phyloP scores from a whole-genome alignment of 176 grass and related monocot genomes.

The Triticum turgidum region DNA sequence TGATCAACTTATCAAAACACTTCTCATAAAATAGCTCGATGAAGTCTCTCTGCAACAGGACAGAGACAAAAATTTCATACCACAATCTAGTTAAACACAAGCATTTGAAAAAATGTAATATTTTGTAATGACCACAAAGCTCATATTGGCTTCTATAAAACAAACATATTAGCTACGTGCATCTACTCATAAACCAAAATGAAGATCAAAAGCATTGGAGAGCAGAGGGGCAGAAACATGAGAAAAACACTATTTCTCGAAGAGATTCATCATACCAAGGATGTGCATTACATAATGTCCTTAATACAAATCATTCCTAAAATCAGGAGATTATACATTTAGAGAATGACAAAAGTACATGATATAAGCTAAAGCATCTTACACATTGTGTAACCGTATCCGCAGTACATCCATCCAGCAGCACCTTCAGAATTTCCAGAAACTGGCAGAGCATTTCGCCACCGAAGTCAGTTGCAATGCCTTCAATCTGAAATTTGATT shows the following conservation, averaged over 20 bases:
- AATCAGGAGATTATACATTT: slow-evolving; percentile 1
- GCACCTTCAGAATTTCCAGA: slow-evolving; percentile 60
- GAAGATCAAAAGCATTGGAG: slow-evolving; percentile 9
- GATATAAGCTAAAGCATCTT: slow-evolving; percentile 19
- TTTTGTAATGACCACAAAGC: slow-evolving; percentile 21
- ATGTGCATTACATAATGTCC: neutral
- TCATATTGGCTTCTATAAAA: slow-evolving; percentile 6
- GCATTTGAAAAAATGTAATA: slow-evolving; percentile 12
- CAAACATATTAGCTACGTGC: neutral
- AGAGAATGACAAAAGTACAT: slow-evolving; percentile 4
- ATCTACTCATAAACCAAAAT: slow-evolving; percentile 11
- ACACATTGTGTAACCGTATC: slow-evolving; percentile 28
- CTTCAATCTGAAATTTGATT: slow-evolving; percentile 66
- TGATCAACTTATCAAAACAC: slow-evolving; percentile 66
- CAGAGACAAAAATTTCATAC: slow-evolving; percentile 19
- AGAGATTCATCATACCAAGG: neutral
- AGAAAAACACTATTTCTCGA: slow-evolving; percentile 11
- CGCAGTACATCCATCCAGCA: slow-evolving; percentile 46
- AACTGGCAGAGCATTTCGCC: slow-evolving; percentile 69
- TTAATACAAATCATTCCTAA: slow-evolving; percentile 4
- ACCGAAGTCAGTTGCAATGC: slow-evolving; percentile 58
- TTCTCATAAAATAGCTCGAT: slow-evolving; percentile 68
- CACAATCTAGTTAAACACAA: slow-evolving; percentile 19
- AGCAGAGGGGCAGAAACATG: slow-evolving; percentile 19
- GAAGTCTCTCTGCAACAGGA: slow-evolving; percentile 58